Evolutionary conservation across 176 grass and related monocot genomes (phyloP), one percentile per base, ranked within the genome.

Genomic region (Eremochloa ophiuroides): DNA sequence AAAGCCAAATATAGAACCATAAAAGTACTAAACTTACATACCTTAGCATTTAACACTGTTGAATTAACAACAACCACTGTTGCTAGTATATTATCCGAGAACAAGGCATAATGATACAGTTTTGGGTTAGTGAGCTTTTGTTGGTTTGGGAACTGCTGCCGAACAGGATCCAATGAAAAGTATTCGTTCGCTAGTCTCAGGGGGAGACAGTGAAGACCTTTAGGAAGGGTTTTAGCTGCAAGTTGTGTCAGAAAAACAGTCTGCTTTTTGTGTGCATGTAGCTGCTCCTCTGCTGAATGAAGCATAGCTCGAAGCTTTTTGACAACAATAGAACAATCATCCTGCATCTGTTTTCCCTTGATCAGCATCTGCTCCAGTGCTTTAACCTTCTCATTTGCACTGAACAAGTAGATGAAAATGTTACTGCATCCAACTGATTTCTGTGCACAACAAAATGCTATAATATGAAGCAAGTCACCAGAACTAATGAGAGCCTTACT

Each of bases 121-220:
- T 75, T 81, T 42, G 91, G 87, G 62, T 97, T 41, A 65, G 73
- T 85, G 48, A 97, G 88, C 31, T 92, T 97, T 67, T 92, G 85
- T 43, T 72, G 77, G 67, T 86, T 86, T 44, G 78, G 65, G 55
- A 92, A 90, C 58, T 90, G 82, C 47, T 81, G 91, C 62, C 58
- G 48, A 62, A 44, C 66, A 62, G 87, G 67, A 29, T 92, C 80
- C 74, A 90, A 63, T 60, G 68, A 86, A 75, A 88, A 92, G 75
- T 92, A 97, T 84, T 92, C 89, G 34, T 69, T 84, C 39, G 91
- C 73, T 67, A 97, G 85, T 71, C 80, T 85, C 56, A 97, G 42
- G 12, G 94, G 85, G 39, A 97, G 87, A 63, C 94, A 97, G 39
- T 97, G 94, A 74, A 97, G 94, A 69, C 94, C 94, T 85, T 94